These are phyloP conservation scores for Lentinula guzmanii DNA, from an alignment of 768 basidiomycete species.

Conservation along the genomic window DNA sequence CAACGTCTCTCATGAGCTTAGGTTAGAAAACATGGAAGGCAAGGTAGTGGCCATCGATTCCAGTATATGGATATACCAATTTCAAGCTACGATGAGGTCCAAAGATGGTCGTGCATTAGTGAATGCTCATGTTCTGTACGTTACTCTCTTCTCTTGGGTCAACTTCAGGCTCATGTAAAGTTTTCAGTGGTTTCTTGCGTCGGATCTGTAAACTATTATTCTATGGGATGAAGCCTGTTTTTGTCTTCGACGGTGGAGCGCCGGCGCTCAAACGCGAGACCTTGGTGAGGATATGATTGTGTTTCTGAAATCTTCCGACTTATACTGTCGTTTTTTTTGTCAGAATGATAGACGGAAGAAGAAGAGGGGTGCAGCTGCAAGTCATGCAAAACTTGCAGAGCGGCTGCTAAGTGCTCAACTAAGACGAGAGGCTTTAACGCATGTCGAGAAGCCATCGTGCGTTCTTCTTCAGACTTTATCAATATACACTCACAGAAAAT, in stretches of 20 bases:
- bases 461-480: slow-evolving; percentile 13
- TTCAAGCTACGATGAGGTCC: slow-evolving; percentile 98
- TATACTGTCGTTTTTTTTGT: background rate
- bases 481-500: slow-evolving; percentile 10
- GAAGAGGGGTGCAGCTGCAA: slow-evolving; percentile 85
- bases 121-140: slow-evolving; percentile 80
- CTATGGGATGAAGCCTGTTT: slow-evolving; percentile 97
- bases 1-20: slow-evolving; percentile 21
- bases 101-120: slow-evolving; percentile 87
- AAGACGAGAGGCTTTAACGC: slow-evolving; percentile 80
- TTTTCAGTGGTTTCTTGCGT: slow-evolving; percentile 59
- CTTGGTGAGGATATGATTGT: slow-evolving; percentile 48
- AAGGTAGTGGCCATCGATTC: slow-evolving; percentile 96
- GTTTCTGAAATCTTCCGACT: background rate
- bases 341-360: slow-evolving; percentile 85
- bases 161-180: background rate
- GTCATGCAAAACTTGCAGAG: slow-evolving; percentile 84
- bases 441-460: slow-evolving; percentile 40
- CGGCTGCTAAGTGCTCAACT: slow-evolving; percentile 89
- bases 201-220: slow-evolving; percentile 93
- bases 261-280: slow-evolving; percentile 86
- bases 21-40: slow-evolving; percentile 93
- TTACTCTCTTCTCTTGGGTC: background rate
- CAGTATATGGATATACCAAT: slow-evolving; percentile 99
- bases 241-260: slow-evolving; percentile 98